Conservation (phyloP, 2,329 filamentous ascomycete species). For the Fusarium sp. region DNA sequence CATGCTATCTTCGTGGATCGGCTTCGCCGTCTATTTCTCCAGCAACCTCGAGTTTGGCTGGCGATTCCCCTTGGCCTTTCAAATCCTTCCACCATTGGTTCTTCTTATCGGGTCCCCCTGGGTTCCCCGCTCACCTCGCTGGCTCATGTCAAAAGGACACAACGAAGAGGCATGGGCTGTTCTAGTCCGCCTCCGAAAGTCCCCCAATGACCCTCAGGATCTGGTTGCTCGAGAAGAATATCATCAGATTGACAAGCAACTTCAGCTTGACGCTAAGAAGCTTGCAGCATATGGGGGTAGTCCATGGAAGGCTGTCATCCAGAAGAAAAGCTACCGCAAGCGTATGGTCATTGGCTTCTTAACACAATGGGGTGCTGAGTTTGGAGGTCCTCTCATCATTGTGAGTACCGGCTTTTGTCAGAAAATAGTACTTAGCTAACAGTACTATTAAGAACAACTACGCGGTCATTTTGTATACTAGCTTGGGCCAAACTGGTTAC, state of each 20-base stretch:
- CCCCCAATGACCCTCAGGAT: conserved; percentile 53
- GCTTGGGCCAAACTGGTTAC: conserved; percentile 56
- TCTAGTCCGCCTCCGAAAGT: conserved; percentile 54
- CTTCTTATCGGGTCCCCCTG: conserved; percentile 54
- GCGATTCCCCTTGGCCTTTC: conserved; percentile 61
- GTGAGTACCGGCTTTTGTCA: conserved; percentile 48
- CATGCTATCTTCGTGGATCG: conserved; percentile 59
- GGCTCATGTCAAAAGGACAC: conserved; percentile 63
- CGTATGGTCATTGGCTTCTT: conserved; percentile 67
- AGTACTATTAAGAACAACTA: conserved; percentile 57
- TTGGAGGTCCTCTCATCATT: conserved; percentile 66
- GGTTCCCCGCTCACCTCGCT: conserved; percentile 62
- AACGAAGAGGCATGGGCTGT: conserved; percentile 62
- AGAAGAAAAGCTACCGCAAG: conserved; percentile 64
- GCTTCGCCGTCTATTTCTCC: conserved; percentile 56
- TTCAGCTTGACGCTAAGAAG: conserved; percentile 59
- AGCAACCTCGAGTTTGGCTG: conserved; percentile 55
- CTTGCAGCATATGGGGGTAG: conserved; percentile 57
- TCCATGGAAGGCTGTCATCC: conserved; percentile 62
- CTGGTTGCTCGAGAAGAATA: conserved; percentile 62
- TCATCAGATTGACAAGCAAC: conserved; percentile 63
- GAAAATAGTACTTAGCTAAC: not conserved
- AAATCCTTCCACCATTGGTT: conserved; percentile 57
- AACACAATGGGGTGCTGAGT: conserved; percentile 68
- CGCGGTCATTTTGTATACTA: conserved; percentile 57